phyloP scores from a whole-genome alignment of 768 basidiomycete species.

The Naganishia antarctica region DNA sequence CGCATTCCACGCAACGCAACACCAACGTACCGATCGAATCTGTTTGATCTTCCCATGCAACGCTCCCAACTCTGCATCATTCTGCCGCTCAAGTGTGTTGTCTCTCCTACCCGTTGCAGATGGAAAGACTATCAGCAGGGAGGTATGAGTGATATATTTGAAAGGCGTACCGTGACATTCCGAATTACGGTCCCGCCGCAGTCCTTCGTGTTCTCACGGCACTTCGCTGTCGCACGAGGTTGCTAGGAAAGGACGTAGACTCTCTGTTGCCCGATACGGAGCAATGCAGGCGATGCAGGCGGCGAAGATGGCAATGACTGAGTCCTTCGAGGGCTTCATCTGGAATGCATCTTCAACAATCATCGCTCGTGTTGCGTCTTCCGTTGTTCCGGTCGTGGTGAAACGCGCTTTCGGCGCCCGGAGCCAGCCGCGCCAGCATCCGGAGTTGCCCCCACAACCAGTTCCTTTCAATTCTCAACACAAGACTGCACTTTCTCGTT shows the following conservation, averaged over 20 bases:
- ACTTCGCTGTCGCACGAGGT: too few relatives aligned
- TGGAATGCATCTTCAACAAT: too few relatives aligned
- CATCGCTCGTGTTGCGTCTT: too few relatives aligned
- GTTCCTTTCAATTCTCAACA: too few relatives aligned
- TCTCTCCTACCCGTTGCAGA: conserved; percentile 26
- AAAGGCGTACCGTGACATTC: conserved; percentile 13
- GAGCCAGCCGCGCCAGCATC: too few relatives aligned
- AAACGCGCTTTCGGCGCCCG: too few relatives aligned
- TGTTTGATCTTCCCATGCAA: conserved; percentile 49
- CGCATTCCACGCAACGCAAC: background rate
- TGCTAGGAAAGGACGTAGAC: background rate
- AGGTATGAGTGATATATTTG: background rate
- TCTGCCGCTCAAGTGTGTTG: conserved; percentile 48
- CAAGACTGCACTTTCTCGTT: too few relatives aligned
- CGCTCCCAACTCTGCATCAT: conserved; percentile 45
- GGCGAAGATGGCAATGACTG: background rate
- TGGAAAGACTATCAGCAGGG: background rate
- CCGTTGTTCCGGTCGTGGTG: too few relatives aligned
- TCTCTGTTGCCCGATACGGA: too few relatives aligned
- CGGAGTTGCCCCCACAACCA: too few relatives aligned
- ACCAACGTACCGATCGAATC: conserved; percentile 40
- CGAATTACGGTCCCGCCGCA: too few relatives aligned
- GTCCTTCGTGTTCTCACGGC: too few relatives aligned
- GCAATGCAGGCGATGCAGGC: background rate
- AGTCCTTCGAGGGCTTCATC: background rate